Conservation (phyloP, 345 rosid species). For the Eucalyptus polybractea region DNA sequence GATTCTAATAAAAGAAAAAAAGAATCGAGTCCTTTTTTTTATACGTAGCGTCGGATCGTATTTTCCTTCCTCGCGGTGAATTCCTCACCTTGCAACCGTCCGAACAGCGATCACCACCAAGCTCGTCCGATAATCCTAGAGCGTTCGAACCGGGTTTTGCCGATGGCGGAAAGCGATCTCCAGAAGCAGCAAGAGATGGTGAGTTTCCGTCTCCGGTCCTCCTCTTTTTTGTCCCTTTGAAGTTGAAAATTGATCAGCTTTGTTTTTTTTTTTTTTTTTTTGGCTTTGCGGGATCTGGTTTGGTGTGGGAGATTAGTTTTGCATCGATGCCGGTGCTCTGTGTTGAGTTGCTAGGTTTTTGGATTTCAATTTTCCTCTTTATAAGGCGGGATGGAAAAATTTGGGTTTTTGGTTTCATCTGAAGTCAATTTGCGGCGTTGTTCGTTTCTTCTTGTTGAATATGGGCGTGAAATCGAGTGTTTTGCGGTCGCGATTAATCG, state of each 20-base stretch:
- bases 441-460: background rate
- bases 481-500: background rate
- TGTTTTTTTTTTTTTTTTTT: too few species aligned
- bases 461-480: background rate
- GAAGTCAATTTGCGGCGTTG: background rate
- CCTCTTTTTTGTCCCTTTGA: background rate
- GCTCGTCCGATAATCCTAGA: background rate
- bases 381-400: background rate
- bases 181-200: constrained; percentile 6
- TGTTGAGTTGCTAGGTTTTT: background rate
- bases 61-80: background rate
- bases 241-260: too few species aligned
- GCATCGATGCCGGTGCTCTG: background rate
- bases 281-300: background rate
- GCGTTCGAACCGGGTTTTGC: background rate
- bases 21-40: background rate
- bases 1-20: too few species aligned
- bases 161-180: constrained; percentile 10
- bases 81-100: background rate
- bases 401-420: background rate
- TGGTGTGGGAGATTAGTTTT: background rate
- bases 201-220: background rate
- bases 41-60: background rate
- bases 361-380: background rate
- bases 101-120: background rate